Evolutionary conservation across 139 green algal genomes (phyloP), one percentile per base, ranked within the genome.

Genomic region (Dunaliella sp.): DNA sequence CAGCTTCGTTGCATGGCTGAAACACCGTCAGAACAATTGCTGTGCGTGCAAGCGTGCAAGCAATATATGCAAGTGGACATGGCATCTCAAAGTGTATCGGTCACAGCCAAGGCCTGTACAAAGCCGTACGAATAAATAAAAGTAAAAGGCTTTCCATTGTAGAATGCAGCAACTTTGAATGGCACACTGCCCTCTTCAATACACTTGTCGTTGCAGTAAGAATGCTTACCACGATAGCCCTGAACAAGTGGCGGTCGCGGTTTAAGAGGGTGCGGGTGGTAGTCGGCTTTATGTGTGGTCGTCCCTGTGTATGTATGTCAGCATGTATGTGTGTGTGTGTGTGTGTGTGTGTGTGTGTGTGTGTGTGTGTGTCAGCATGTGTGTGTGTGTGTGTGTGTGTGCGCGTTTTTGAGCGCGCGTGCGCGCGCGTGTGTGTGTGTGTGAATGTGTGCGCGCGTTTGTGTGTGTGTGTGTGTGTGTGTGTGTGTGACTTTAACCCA

Each of bases 231-330:
- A 22, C n/a, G 33, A 31, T 81, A 37, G 12, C n/a, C 76, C 36
- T 30, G 76, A 12, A 12, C 76, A 37, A 28, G n/a, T 1, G 30
- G 76, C 1, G 76, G 76, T 1, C 76, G 76, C 30, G 30, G 7
- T 12, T 81, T 31, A 21, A 89, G 24, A 1, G 36, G 38, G 75
- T 86, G 75, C 1, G 77, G 24, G 38, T 77, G 38, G 65, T 77
- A 86, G 30, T 85, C 80, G 21, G 33, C 30, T 31, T 32, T 38
- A 31, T 85, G 28, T 2, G 81, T 85, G 2, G 57, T 85, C 48
- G 37, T 87, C 2, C 77, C 72, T 86, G 72, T 38, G 12, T 38
- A n/a, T n/a, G n/a, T n/a, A n/a, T n/a, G n/a, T n/a, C n/a, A n/a
- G n/a, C 25, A 65, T 38, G 3, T 7, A 65, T 65, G 48, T 65